Evolutionary conservation across 1,139 yeast species (phyloP), one percentile per base, ranked within the genome.

Genomic region (Blastobotrys aristatus): DNA sequence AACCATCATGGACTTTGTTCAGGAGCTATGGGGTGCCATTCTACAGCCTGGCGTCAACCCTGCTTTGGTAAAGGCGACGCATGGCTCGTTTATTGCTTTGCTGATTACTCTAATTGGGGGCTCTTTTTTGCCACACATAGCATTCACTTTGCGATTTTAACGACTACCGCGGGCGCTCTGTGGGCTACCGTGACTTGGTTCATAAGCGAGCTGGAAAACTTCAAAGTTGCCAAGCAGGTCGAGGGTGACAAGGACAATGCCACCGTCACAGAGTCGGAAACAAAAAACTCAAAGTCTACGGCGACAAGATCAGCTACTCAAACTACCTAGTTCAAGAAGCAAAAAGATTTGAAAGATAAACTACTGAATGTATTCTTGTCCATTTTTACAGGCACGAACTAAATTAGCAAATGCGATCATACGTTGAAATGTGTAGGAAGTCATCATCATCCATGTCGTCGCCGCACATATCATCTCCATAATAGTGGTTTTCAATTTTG

Each of bases 1-100:
- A n/a, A n/a, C n/a, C n/a, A n/a, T n/a, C n/a, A 48, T 57, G 45
- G 49, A 50, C 8, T 66, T 67, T 45, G 30, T 85, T 36, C 74
- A 69, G 21, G 95, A 84, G 31, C 74, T 92, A 43, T 90, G 97
- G 97, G 82, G 84, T 52, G 84, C 96, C 6, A 78, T 92, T 27
- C 84, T 90, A 66, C 84, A 90, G n/a, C 97, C 97, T 1, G 98
- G 98, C 1, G 80, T 95, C 0, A 78, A 92, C 0, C 97, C 97
- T 0, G 89, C 95, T 0, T 74, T 92, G 46, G 73, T 89, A 16
- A 73, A 76, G 37, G 97, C 97, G 8, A 85, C 94, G 0, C 94
- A 86, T 59, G 72, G 68, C 1, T 80, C 92, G 1, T 86, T 86
- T 59, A 69, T 72, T 1, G 69, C 80, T 10, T 70, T 86, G 49